Evolutionary conservation across 163 green algal genomes (phyloP).

Genomic region (Trebouxia gelatinosa): DNA sequence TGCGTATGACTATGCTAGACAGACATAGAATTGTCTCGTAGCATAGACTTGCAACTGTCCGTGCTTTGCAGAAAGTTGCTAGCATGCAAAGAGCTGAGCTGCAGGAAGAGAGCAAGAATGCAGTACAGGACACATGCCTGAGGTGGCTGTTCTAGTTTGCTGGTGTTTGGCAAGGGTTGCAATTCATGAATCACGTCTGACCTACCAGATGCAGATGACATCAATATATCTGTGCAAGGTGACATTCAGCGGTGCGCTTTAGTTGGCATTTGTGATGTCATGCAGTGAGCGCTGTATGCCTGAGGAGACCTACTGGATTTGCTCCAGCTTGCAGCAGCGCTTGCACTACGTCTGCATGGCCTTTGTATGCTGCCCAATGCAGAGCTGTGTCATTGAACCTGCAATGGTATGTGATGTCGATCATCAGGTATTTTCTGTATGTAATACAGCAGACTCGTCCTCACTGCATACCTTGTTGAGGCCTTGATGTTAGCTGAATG

Average conservation of each 20-base stretch:
- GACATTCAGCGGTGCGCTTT: background rate
- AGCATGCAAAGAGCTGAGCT: no score
- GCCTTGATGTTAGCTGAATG: background rate
- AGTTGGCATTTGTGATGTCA: background rate
- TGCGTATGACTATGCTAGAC: no score
- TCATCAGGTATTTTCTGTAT: background rate
- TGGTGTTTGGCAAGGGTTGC: background rate
- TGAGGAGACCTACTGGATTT: background rate
- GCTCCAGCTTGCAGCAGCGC: slow-evolving; percentile 8
- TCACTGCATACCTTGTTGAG: slow-evolving; percentile 1
- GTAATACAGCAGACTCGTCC: background rate
- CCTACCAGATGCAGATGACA: background rate
- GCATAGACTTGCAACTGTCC: no score
- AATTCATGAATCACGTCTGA: background rate
- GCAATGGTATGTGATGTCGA: background rate
- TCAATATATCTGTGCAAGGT: background rate
- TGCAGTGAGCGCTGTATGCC: background rate
- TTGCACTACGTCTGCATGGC: slow-evolving; percentile 17
- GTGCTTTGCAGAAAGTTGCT: no score
- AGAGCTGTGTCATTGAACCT: slow-evolving; percentile 17
- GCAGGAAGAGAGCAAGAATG: no score
- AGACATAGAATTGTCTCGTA: no score
- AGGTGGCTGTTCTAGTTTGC: background rate
- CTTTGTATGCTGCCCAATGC: slow-evolving; percentile 28
- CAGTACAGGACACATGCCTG: no score